Evolutionary conservation across 2,329 filamentous ascomycete species (phyloP).

Genomic region (Alternaria sp.): DNA sequence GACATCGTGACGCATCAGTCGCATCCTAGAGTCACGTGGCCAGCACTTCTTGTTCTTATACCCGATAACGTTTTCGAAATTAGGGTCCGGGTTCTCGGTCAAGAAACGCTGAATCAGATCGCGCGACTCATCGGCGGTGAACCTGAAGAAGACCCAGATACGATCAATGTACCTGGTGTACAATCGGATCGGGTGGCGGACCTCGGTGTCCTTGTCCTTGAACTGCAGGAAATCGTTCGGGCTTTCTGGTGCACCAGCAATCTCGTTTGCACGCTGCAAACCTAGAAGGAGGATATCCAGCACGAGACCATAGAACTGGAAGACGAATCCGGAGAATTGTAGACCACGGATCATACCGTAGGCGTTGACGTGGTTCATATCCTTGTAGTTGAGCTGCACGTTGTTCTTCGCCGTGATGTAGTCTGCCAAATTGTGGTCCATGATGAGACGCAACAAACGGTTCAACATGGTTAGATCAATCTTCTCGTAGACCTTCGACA

Average conservation of each 20-base stretch:
- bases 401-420: conserved; percentile 99
- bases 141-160: conserved; percentile 97
- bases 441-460: conserved; percentile 89
- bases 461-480: conserved; percentile 97
- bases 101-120: conserved; percentile 97
- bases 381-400: conserved; percentile 98
- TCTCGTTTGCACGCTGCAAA: conserved; percentile 95
- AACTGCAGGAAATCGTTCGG: conserved; percentile 99
- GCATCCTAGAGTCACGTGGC: conserved; percentile 97
- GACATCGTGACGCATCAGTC: conserved; percentile 97
- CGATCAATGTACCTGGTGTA: conserved; percentile 98
- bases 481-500: conserved; percentile 99
- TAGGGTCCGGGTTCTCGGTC: conserved; percentile 97
- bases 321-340: conserved; percentile 98
- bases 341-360: conserved; percentile 98
- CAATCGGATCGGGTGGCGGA: conserved; percentile 92
- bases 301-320: conserved; percentile 97
- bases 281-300: conserved; percentile 92
- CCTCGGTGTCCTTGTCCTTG: conserved; percentile 90
- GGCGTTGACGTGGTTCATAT: conserved; percentile 99
- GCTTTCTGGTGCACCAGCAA: conserved; percentile 90
- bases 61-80: conserved; percentile 98
- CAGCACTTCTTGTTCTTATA: conserved; percentile 99
- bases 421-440: conserved; percentile 99
- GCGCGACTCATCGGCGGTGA: conserved; percentile 90